A percentile compares a stretch with the other conserved stretches of the same genome.
phyloP scores from a whole-genome alignment of 2,329 filamentous ascomycete genomes.

The Aureobasidium sp. region DNA sequence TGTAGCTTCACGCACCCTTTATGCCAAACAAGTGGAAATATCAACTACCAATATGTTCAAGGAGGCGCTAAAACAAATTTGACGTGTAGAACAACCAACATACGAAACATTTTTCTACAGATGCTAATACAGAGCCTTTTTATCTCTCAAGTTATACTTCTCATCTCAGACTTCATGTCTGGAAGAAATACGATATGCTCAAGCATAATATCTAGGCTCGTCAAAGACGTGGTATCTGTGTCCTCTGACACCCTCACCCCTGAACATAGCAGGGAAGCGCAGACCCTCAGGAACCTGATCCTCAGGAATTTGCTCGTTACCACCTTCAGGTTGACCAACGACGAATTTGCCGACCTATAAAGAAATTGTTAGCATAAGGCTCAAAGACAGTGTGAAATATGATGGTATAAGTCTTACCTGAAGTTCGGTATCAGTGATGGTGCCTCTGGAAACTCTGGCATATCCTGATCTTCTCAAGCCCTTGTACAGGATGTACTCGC shows the following conservation, averaged over 20 bases:
- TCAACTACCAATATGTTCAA: no score
- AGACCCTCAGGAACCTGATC: constrained; percentile 66
- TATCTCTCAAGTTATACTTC: no score
- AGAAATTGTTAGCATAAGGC: not conserved
- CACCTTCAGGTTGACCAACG: constrained; percentile 61
- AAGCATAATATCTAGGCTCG: constrained; percentile 64
- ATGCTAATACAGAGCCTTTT: no score
- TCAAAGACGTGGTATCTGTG: constrained; percentile 95
- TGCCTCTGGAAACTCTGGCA: constrained; percentile 77
- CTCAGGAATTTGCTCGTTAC: constrained; percentile 63
- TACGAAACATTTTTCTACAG: no score
- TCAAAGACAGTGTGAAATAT: constrained; percentile 5
- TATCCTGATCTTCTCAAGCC: constrained; percentile 78
- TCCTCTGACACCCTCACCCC: constrained; percentile 75
- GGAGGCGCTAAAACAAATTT: no score
- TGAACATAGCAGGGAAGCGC: constrained; percentile 79
- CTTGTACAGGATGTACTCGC: constrained; percentile 97
- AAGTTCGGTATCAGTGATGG: constrained; percentile 94
- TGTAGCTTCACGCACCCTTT: no score
- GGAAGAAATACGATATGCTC: not conserved
- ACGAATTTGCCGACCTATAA: constrained; percentile 77
- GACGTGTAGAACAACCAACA: no score
- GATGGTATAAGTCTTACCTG: constrained; percentile 51
- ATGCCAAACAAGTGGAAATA: no score
- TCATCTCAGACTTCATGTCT: no score